A percentile compares a stretch with the other conserved stretches of the same genome.
Conservation (phyloP, 208 protist genomes). For the Tetramitus jugosus region DNA sequence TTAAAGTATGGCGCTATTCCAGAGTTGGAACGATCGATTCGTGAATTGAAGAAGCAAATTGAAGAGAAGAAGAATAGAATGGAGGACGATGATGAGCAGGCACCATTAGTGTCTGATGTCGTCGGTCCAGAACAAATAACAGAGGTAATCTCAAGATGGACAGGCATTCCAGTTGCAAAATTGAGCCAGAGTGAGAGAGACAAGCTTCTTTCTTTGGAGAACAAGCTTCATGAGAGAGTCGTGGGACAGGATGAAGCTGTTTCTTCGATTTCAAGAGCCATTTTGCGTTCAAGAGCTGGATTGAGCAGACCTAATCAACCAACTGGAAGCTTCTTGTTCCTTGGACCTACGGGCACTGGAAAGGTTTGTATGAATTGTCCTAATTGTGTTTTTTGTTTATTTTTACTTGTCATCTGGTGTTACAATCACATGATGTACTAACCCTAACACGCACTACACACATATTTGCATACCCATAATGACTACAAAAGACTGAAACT, state of each 20-base stretch:
- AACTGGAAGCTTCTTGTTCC: slow-evolving; percentile 88
- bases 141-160: slow-evolving; percentile 87
- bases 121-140: slow-evolving; percentile 85
- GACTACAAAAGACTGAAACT: slow-evolving; percentile 94
- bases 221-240: slow-evolving; percentile 56
- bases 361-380: too few species aligned
- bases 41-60: slow-evolving; percentile 55
- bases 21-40: slow-evolving; percentile 69
- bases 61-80: slow-evolving; percentile 36
- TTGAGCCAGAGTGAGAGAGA: slow-evolving; percentile 75
- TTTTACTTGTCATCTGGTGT: slow-evolving; percentile 46
- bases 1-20: slow-evolving; percentile 91
- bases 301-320: slow-evolving; percentile 75
- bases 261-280: slow-evolving; percentile 79
- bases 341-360: slow-evolving; percentile 87
- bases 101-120: slow-evolving; percentile 50
- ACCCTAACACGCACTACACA: too few species aligned
- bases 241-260: slow-evolving; percentile 94
- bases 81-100: slow-evolving; percentile 40
- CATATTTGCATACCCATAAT: too few species aligned
- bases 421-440: slow-evolving; percentile 48
- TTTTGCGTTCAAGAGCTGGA: slow-evolving; percentile 86
- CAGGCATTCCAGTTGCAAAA: slow-evolving; percentile 89
- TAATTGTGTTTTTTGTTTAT: too few species aligned
- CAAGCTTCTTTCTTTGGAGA: slow-evolving; percentile 48